These are phyloP conservation scores for Orbilia quercus DNA, from an alignment of 2,329 filamentous ascomycete genomes.

Conservation along the genomic window DNA sequence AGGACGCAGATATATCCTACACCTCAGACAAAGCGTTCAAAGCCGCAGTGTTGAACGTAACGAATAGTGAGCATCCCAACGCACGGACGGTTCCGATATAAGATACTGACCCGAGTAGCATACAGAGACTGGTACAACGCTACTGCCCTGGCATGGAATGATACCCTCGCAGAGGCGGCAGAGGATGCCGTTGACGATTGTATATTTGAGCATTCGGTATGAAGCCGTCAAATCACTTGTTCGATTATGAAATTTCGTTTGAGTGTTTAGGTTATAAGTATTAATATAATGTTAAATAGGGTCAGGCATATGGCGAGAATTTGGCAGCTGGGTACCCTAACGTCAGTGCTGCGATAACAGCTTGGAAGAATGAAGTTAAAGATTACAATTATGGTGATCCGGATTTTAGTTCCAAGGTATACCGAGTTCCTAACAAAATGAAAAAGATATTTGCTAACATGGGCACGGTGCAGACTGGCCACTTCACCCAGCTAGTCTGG, in stretches of 20 bases:
- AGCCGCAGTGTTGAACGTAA: conserved; percentile 26
- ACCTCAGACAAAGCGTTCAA: conserved; percentile 40
- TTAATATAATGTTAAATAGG: conserved; percentile 22
- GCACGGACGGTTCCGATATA: neutral
- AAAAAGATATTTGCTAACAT: no score
- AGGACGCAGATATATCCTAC: conserved; percentile 49
- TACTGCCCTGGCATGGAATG: conserved; percentile 47
- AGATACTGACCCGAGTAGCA: conserved; percentile 4
- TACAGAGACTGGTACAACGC: conserved; percentile 56
- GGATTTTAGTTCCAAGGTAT: conserved; percentile 49
- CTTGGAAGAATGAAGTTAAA: conserved; percentile 56
- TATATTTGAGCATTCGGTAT: conserved; percentile 54
- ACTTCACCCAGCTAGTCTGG: conserved; percentile 82
- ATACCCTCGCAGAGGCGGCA: conserved; percentile 46
- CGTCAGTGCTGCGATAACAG: conserved; percentile 37
- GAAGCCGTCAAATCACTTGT: neutral
- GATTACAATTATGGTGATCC: conserved; percentile 50
- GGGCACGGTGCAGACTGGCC: conserved; percentile 66
- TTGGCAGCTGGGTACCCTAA: conserved; percentile 52
- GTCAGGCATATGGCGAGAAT: conserved; percentile 57
- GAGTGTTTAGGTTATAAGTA: neutral
- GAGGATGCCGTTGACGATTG: conserved; percentile 40
- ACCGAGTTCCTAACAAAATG: no score
- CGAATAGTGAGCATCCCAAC: conserved; percentile 46
- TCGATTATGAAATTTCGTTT: neutral